Conservation (phyloP, 169 alveolate species). For the Plasmodium fragile region DNA sequence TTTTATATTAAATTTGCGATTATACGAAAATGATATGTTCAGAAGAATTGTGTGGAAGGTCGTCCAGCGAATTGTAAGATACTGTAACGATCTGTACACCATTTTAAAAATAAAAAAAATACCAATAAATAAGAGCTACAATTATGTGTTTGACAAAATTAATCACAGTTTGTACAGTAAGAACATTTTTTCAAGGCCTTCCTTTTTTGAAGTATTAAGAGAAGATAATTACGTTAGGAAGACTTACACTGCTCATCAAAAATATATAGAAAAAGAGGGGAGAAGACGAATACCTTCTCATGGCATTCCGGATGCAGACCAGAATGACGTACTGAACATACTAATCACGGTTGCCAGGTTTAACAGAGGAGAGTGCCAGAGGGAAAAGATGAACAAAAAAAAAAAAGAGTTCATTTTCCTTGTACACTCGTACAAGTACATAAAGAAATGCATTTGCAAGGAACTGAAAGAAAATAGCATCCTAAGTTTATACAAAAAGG, state of each 20-base stretch:
- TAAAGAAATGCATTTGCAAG: slow-evolving; percentile 56
- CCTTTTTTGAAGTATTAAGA: slow-evolving; percentile 39
- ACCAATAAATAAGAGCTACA: slow-evolving; percentile 24
- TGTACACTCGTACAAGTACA: slow-evolving; percentile 22
- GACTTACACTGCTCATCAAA: background rate
- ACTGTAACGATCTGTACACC: slow-evolving; percentile 38
- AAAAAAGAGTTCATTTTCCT: slow-evolving; percentile 19
- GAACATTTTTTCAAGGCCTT: slow-evolving; percentile 48
- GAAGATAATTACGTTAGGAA: slow-evolving; percentile 35
- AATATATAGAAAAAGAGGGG: background rate
- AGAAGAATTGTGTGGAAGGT: slow-evolving; percentile 10
- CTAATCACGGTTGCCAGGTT: background rate
- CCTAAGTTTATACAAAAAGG: slow-evolving; percentile 31
- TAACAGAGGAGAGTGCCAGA: background rate
- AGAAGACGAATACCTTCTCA: background rate
- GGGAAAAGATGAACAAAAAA: background rate
- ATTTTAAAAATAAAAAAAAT: slow-evolving; percentile 53
- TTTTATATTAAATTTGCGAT: slow-evolving; percentile 20
- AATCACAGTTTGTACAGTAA: slow-evolving; percentile 32
- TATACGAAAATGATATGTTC: slow-evolving; percentile 10
- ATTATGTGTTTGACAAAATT: slow-evolving; percentile 50
- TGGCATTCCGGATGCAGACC: background rate
- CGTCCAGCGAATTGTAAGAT: slow-evolving; percentile 4
- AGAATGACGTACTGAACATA: slow-evolving; percentile 20
- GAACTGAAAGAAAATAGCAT: slow-evolving; percentile 46